Evolutionary conservation across 441 rosid genomes (phyloP).

Genomic region (Geranium incanum): DNA sequence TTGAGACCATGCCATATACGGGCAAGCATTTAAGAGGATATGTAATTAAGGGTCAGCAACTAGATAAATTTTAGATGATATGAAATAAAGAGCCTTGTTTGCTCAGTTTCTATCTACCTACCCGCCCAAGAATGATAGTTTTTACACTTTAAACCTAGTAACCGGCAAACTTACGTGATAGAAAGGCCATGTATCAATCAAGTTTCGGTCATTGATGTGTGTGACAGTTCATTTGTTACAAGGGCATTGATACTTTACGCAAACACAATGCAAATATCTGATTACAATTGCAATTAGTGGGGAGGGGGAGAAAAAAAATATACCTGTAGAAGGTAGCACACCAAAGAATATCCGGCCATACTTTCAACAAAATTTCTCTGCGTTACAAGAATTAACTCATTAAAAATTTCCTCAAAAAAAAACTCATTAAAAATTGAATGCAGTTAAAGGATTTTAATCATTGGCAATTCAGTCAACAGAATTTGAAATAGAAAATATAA

Average conservation of each 20-base stretch:
- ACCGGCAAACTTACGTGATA: neutral
- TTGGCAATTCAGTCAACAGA: neutral
- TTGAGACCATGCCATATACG: neutral
- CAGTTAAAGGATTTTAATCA: neutral
- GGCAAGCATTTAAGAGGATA: neutral
- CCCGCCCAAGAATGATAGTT: neutral
- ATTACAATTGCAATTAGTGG: neutral
- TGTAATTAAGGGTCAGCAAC: slow-evolving; percentile 8
- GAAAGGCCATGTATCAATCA: neutral
- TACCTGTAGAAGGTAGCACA: slow-evolving; percentile 97
- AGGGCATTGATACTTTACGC: neutral
- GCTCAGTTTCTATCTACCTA: neutral
- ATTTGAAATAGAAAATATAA: neutral
- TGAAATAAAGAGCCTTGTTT: neutral
- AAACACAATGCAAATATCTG: neutral
- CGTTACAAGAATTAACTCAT: slow-evolving; percentile 22
- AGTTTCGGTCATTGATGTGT: slow-evolving; percentile 3
- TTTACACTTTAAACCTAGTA: neutral
- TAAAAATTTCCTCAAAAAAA: neutral
- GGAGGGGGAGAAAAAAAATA: slow-evolving; percentile 11
- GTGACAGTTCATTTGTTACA: slow-evolving; percentile 2
- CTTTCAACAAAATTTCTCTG: slow-evolving; percentile 99
- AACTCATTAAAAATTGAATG: neutral
- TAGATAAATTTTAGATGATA: neutral
- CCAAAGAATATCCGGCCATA: slow-evolving; percentile 98